Evolutionary conservation across 768 basidiomycete genomes (phyloP).

Genomic region (Exsudoporus frostii): DNA sequence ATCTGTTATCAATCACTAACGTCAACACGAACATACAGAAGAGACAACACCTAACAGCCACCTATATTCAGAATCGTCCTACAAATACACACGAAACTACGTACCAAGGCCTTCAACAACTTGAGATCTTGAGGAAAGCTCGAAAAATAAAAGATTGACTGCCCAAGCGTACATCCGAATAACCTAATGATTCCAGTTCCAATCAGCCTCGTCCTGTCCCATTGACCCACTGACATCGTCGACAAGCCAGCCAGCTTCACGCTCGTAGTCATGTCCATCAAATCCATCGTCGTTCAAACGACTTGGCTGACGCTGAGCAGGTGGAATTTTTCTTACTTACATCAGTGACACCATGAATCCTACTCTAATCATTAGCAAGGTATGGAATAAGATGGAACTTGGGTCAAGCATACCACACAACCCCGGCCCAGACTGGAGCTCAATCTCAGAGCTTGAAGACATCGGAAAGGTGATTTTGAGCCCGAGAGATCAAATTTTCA

Average conservation of each 20-base stretch:
- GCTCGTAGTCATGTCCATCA: not conserved
- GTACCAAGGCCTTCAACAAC: slow-evolving; percentile 6
- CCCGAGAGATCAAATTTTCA: not conserved
- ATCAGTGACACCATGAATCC: not conserved
- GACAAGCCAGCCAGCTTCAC: not conserved
- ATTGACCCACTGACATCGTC: not conserved
- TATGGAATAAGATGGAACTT: not conserved
- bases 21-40: not conserved
- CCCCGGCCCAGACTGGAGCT: not conserved
- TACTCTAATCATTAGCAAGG: not conserved
- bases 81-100: not conserved
- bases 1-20: not conserved
- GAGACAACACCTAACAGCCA: not conserved
- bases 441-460: not conserved
- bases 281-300: not conserved
- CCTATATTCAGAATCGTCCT: not conserved
- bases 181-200: not conserved
- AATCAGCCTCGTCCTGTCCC: not conserved
- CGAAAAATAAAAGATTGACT: slow-evolving; percentile 6
- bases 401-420: not conserved
- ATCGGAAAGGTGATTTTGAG: not conserved
- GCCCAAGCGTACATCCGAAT: slow-evolving; percentile 11
- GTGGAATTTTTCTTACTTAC: not conserved
- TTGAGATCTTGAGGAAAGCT: slow-evolving; percentile 6
- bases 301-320: not conserved